Percentiles rank a stretch among this genome's conserved stretches.
Evolutionary conservation across 139 green algal genomes (phyloP).

Genomic region (Choricystis sp.): DNA sequence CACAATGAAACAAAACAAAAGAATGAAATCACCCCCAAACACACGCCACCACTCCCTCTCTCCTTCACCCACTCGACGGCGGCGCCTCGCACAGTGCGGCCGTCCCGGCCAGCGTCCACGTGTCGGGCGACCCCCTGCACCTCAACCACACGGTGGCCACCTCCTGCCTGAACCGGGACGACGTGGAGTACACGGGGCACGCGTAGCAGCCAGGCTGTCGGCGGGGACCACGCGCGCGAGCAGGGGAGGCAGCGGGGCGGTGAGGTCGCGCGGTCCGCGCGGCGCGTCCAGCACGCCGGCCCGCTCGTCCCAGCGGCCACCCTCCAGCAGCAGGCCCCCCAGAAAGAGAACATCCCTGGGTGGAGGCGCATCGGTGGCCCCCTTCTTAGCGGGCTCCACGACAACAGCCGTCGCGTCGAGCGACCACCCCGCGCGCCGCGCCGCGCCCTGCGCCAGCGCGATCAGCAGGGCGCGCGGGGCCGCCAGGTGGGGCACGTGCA

Average conservation of each 20-base stretch:
- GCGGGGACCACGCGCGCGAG: slow-evolving; percentile 51
- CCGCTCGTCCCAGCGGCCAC: slow-evolving; percentile 83
- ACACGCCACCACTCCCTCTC: neutral
- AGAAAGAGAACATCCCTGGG: slow-evolving; percentile 72
- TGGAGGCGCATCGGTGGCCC: slow-evolving; percentile 67
- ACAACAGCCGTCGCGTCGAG: slow-evolving; percentile 46
- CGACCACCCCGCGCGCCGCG: slow-evolving; percentile 63
- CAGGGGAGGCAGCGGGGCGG: slow-evolving; percentile 54
- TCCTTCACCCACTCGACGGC: neutral
- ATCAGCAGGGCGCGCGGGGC: slow-evolving; percentile 89
- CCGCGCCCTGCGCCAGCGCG: slow-evolving; percentile 51
- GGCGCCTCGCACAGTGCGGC: neutral
- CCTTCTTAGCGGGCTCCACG: slow-evolving; percentile 11
- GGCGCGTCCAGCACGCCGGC: slow-evolving; percentile 61
- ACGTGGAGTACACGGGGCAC: slow-evolving; percentile 80
- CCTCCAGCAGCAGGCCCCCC: slow-evolving; percentile 75
- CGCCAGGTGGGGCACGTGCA: slow-evolving; percentile 51
- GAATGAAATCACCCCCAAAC: neutral
- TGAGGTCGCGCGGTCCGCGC: slow-evolving; percentile 65
- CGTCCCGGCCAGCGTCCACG: neutral
- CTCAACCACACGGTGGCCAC: slow-evolving; percentile 76
- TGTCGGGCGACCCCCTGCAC: neutral
- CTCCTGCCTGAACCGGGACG: slow-evolving; percentile 67
- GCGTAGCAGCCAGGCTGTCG: slow-evolving; percentile 67
- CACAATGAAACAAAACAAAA: neutral